These are phyloP conservation scores for Fraxinus cuspidata DNA, from an alignment of 257 asterid species.

Conservation along the genomic window DNA sequence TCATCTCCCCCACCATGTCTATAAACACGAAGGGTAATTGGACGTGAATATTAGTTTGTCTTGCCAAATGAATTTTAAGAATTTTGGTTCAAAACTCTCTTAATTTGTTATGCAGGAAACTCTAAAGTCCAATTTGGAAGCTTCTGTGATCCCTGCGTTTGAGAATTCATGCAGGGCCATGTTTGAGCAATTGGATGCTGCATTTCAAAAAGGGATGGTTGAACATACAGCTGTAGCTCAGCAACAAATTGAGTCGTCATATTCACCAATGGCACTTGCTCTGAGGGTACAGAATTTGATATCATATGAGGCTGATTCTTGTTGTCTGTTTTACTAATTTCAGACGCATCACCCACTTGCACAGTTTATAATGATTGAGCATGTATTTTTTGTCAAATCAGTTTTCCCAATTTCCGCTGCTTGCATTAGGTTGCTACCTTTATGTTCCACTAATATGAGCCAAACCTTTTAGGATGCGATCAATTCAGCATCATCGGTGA, in stretches of 20 bases:
- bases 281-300: slow-evolving; percentile 56
- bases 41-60: not conserved
- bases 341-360: too few species aligned
- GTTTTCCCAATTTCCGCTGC: too few species aligned
- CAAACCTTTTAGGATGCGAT: slow-evolving; percentile 50
- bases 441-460: too few species aligned
- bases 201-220: slow-evolving; percentile 85
- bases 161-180: slow-evolving; percentile 91
- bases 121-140: slow-evolving; percentile 77
- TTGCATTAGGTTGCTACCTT: too few species aligned
- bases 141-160: slow-evolving; percentile 84
- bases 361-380: too few species aligned
- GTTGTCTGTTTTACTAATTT: too few species aligned
- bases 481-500: slow-evolving; percentile 76
- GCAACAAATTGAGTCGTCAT: slow-evolving; percentile 83
- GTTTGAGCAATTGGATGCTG: slow-evolving; percentile 94
- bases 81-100: not conserved
- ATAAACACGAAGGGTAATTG: not conserved
- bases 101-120: slow-evolving; percentile 64
- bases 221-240: slow-evolving; percentile 70
- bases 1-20: not conserved
- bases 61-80: not conserved
- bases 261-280: slow-evolving; percentile 75
- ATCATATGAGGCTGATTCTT: not conserved
- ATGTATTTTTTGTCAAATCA: too few species aligned